These are phyloP conservation scores for Dioscorea dumetorum DNA, from an alignment of 106 monocot species.

Conservation along the genomic window DNA sequence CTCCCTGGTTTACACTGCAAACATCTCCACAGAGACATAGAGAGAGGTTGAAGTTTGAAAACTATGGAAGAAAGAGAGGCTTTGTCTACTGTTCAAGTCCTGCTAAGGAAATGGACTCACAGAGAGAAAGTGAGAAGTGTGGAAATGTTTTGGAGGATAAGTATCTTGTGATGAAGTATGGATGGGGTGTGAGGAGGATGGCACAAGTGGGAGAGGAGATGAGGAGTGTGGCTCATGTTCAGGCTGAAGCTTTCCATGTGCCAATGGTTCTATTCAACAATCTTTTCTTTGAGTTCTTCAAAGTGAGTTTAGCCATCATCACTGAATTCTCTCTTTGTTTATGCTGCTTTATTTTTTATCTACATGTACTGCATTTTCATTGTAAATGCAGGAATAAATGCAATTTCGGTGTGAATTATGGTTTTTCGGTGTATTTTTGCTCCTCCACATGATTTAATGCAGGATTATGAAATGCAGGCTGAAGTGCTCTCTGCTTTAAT, in stretches of 20 bases:
- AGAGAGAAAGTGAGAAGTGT: too few relatives aligned
- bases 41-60: neutral
- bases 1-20: neutral
- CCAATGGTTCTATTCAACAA: conserved; percentile 66
- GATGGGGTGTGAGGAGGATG: conserved; percentile 91
- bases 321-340: too few relatives aligned
- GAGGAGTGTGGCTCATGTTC: conserved; percentile 65
- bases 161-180: conserved; percentile 52
- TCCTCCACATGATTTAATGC: neutral
- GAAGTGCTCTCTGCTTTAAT: conserved; percentile 86
- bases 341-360: neutral
- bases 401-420: neutral
- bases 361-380: too few relatives aligned
- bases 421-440: neutral
- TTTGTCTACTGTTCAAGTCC: conserved; percentile 1
- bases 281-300: conserved; percentile 71
- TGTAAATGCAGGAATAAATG: neutral
- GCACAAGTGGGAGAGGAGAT: conserved; percentile 54
- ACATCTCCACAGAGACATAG: neutral
- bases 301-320: conserved; percentile 23
- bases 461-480: conserved; percentile 45
- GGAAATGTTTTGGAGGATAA: conserved; percentile 1
- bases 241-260: conserved; percentile 88
- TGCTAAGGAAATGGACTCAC: neutral
- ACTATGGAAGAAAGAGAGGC: neutral